Evolutionary conservation across 495 filamentous ascomycete species (phyloP).

Genomic region (Trichocladium antarcticum): DNA sequence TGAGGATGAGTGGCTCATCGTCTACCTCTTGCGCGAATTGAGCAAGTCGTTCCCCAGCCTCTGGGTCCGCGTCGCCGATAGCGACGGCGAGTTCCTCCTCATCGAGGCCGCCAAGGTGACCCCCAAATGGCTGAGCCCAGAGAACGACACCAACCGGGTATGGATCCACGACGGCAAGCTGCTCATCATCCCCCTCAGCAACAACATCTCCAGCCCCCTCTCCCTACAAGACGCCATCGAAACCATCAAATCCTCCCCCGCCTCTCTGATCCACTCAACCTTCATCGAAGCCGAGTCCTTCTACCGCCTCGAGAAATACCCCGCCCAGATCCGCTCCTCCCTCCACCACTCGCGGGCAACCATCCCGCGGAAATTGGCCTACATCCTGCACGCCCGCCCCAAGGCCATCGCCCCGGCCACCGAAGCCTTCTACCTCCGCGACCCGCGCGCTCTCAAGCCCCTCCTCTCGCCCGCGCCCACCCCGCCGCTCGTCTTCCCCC

Average conservation of each 20-base stretch:
- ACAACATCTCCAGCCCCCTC: constrained; percentile 35
- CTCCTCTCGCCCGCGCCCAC: constrained; percentile 39
- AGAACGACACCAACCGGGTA: constrained; percentile 74
- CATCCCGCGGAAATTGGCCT: constrained; percentile 75
- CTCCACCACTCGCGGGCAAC: constrained; percentile 60
- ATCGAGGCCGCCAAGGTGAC: constrained; percentile 85
- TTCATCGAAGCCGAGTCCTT: constrained; percentile 82
- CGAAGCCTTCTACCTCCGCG: constrained; percentile 87
- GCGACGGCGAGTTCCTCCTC: constrained; percentile 89
- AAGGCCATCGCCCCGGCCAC: constrained; percentile 67
- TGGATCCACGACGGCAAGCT: constrained; percentile 71
- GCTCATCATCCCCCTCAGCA: constrained; percentile 52
- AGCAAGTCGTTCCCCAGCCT: constrained; percentile 59
- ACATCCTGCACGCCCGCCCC: constrained; percentile 61
- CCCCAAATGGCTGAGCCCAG: constrained; percentile 85
- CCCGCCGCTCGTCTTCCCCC: constrained; percentile 54
- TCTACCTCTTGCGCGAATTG: constrained; percentile 78
- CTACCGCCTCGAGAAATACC: constrained; percentile 74
- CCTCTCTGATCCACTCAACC: constrained; percentile 49
- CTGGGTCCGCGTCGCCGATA: constrained; percentile 75
- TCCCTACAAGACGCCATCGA: constrained; percentile 48
- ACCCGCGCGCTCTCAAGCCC: constrained; percentile 64
- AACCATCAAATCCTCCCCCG: constrained; percentile 43
- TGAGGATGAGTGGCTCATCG: constrained; percentile 94
- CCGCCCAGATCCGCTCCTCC: constrained; percentile 54